phyloP scores from a whole-genome alignment of 352 stramenopile genomes.

The Peronosclerospora sorghi region DNA sequence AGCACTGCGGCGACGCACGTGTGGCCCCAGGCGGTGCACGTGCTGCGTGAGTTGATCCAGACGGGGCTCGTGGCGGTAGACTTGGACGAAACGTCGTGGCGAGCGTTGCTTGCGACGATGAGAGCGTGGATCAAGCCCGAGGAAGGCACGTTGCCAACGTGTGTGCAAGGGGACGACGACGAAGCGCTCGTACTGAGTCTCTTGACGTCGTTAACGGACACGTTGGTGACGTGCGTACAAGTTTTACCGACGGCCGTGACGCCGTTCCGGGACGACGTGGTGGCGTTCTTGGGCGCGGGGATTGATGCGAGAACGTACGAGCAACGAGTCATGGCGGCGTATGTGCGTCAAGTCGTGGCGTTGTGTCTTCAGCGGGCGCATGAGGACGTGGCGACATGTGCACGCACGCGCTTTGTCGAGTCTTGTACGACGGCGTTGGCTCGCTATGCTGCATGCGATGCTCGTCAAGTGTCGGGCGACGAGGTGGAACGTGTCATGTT shows the following conservation, averaged over 20 bases:
- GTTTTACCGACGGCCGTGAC: too few species aligned
- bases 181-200: conserved; percentile 64
- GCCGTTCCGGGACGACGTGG: conserved; percentile 19
- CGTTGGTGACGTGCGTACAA: too few species aligned
- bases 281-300: conserved; percentile 48
- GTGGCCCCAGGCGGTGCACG: conserved; percentile 68
- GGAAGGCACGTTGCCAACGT: conserved; percentile 37
- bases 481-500: conserved; percentile 56
- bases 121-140: conserved; percentile 45
- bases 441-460: conserved; percentile 33
- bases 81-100: conserved; percentile 38
- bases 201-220: conserved; percentile 19
- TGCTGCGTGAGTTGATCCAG: conserved; percentile 62
- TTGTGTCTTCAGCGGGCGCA: conserved; percentile 58
- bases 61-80: conserved; percentile 48
- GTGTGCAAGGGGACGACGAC: conserved; percentile 62
- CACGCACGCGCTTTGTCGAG: conserved; percentile 41
- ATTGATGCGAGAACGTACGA: conserved; percentile 43
- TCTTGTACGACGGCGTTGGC: conserved; percentile 46
- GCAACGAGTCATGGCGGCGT: conserved; percentile 55
- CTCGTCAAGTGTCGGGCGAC: conserved; percentile 8
- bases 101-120: conserved; percentile 52
- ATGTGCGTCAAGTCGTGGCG: conserved; percentile 63
- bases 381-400: conserved; percentile 29
- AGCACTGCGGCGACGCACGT: conserved; percentile 61